Evolutionary conservation across 2,329 filamentous ascomycete species (phyloP).

Genomic region (Stenocarpella maydis): DNA sequence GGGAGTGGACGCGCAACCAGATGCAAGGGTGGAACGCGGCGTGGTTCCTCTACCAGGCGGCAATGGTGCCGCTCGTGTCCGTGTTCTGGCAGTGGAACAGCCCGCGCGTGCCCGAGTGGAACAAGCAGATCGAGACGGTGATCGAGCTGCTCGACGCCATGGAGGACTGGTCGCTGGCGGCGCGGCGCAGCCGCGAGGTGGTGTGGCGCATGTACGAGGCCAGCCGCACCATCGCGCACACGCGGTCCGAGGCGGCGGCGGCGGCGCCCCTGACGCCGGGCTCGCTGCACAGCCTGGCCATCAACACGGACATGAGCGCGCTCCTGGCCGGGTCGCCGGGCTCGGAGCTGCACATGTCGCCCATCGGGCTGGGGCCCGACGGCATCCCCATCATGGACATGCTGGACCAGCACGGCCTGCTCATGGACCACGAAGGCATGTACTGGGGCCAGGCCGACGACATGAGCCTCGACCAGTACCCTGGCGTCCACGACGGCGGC

Average conservation of each 20-base stretch:
- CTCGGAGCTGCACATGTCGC: slow-evolving; percentile 57
- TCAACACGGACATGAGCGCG: slow-evolving; percentile 23
- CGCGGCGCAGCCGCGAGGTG: slow-evolving; percentile 68
- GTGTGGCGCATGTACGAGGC: slow-evolving; percentile 71
- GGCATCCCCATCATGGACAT: slow-evolving; percentile 61
- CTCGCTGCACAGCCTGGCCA: slow-evolving; percentile 32
- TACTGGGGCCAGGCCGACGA: slow-evolving; percentile 57
- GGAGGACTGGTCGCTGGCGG: slow-evolving; percentile 71
- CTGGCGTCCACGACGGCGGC: slow-evolving; percentile 45
- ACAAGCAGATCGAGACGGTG: slow-evolving; percentile 65
- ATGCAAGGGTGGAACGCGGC: slow-evolving; percentile 84
- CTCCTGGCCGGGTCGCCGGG: slow-evolving; percentile 30
- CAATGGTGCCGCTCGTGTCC: slow-evolving; percentile 79
- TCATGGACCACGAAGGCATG: slow-evolving; percentile 67
- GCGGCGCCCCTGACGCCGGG: slow-evolving; percentile 25
- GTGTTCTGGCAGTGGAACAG: slow-evolving; percentile 73
- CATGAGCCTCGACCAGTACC: slow-evolving; percentile 39
- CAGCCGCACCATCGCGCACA: slow-evolving; percentile 47
- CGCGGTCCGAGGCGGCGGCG: slow-evolving; percentile 41
- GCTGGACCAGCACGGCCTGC: slow-evolving; percentile 58
- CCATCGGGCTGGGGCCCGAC: slow-evolving; percentile 57
- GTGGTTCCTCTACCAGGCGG: slow-evolving; percentile 83
- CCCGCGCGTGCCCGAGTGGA: slow-evolving; percentile 59
- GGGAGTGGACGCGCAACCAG: slow-evolving; percentile 75
- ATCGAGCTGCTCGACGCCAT: slow-evolving; percentile 69